Conservation (phyloP, 1,139 yeast species). For the Geotrichum restrictum region DNA sequence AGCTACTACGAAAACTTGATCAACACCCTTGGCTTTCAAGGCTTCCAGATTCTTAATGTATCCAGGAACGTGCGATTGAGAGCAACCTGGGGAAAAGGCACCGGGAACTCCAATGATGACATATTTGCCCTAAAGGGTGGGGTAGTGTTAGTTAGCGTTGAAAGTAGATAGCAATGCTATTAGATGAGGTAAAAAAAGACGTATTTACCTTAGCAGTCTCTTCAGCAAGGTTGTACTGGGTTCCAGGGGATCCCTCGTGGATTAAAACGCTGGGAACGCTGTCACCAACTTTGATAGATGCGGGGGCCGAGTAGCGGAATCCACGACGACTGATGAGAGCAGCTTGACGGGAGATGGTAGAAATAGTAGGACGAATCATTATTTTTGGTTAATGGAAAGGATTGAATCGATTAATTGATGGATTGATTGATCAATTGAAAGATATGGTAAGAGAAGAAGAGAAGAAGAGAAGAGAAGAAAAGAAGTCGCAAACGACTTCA, state of each 20-base stretch:
- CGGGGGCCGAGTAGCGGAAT: slow-evolving; percentile 31
- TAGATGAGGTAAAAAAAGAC: not conserved
- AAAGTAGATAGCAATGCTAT: too few relatives aligned
- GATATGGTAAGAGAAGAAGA: not conserved
- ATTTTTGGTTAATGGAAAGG: not conserved
- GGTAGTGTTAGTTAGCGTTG: slow-evolving; percentile 3
- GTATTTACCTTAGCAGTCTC: slow-evolving; percentile 42
- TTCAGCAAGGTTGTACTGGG: slow-evolving; percentile 55
- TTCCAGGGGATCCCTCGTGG: slow-evolving; percentile 66
- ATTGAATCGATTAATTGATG: not conserved
- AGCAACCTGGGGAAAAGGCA: slow-evolving; percentile 85
- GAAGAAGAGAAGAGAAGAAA: not conserved
- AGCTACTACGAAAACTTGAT: slow-evolving; percentile 58
- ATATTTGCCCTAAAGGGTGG: slow-evolving; percentile 46
- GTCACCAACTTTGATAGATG: slow-evolving; percentile 39
- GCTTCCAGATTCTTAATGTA: slow-evolving; percentile 51
- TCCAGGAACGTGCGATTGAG: slow-evolving; percentile 76
- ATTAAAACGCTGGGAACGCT: slow-evolving; percentile 53
- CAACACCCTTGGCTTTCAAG: slow-evolving; percentile 62
- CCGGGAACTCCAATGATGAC: slow-evolving; percentile 84
- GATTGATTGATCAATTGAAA: not conserved
- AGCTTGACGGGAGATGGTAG: slow-evolving; percentile 6
- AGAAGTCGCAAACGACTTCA: not conserved
- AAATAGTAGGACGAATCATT: slow-evolving; percentile 14
- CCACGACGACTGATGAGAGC: slow-evolving; percentile 21